Conservation (phyloP, 2,329 filamentous ascomycete species). For the Furcasterigmium furcatum region DNA sequence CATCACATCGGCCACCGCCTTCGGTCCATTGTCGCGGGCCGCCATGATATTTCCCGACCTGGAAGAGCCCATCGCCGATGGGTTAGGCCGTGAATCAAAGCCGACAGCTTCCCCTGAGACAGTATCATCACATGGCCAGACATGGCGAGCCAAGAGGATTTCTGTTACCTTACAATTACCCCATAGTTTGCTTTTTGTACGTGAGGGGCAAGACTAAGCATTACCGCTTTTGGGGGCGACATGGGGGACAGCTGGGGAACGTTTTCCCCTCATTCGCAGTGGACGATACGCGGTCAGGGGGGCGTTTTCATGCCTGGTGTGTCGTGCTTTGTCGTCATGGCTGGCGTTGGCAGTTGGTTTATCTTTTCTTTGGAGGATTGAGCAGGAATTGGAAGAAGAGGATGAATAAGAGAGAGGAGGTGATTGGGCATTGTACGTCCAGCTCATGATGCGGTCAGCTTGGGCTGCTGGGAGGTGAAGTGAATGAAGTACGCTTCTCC, state of each 20-base stretch:
- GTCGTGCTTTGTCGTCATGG: neutral
- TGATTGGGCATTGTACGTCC: neutral
- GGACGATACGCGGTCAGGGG: neutral
- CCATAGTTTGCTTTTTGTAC: constrained; percentile 2
- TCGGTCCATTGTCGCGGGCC: too few relatives aligned
- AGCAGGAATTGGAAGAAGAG: neutral
- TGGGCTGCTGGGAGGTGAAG: neutral
- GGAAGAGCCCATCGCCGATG: too few relatives aligned
- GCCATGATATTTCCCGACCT: too few relatives aligned
- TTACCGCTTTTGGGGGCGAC: neutral
- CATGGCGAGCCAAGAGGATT: neutral
- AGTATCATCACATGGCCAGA: too few relatives aligned
- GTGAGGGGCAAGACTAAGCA: neutral
- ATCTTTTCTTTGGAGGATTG: neutral
- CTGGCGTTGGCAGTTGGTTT: too few relatives aligned
- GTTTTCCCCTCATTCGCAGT: neutral
- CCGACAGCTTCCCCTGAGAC: too few relatives aligned
- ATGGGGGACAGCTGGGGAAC: neutral
- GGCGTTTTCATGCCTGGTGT: neutral
- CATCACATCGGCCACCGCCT: too few relatives aligned
- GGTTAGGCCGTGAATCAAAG: too few relatives aligned
- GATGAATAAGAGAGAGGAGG: neutral
- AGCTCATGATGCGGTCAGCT: neutral
- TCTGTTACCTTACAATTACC: constrained; percentile 4
- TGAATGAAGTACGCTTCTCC: neutral